These are phyloP conservation scores for Fonsecaea pedrosoi DNA, from an alignment of 2,329 filamentous ascomycete species.

Conservation along the genomic window DNA sequence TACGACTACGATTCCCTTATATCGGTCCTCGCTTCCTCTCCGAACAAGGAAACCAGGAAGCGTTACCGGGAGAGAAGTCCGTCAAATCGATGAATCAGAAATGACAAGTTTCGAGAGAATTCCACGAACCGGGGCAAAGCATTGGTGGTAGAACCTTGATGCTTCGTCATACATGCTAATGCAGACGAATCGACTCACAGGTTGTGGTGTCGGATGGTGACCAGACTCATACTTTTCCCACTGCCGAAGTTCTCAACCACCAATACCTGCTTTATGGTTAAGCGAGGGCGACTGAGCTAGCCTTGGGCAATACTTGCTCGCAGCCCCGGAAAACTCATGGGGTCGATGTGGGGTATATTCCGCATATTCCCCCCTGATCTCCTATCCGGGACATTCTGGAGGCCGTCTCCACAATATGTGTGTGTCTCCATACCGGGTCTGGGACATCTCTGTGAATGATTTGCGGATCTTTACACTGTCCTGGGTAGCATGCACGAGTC, in stretches of 20 bases:
- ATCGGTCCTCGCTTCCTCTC: not conserved
- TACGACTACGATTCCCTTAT: not conserved
- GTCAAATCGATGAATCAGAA: constrained; percentile 6
- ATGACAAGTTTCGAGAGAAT: not conserved
- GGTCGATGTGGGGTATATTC: constrained; percentile 15
- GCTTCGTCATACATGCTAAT: constrained; percentile 13
- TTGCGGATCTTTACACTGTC: constrained; percentile 5
- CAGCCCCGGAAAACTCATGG: constrained; percentile 12
- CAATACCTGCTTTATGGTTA: no score
- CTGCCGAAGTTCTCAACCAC: not conserved
- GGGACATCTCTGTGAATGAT: not conserved
- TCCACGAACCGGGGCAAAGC: not conserved
- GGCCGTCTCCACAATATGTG: not conserved
- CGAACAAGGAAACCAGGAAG: not conserved
- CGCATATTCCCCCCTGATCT: constrained; percentile 7
- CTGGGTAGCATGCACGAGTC: not conserved
- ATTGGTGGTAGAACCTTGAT: not conserved
- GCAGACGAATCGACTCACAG: not conserved
- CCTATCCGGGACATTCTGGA: constrained; percentile 18
- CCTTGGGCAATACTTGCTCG: not conserved
- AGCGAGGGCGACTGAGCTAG: not conserved
- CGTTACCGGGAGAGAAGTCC: not conserved
- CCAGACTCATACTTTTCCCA: not conserved
- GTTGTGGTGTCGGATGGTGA: not conserved
- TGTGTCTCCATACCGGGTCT: not conserved